Percentiles rank a stretch among this genome's conserved stretches.
phyloP scores from a whole-genome alignment of 805 yeast genomes.

The Lachancea kluyveri region DNA sequence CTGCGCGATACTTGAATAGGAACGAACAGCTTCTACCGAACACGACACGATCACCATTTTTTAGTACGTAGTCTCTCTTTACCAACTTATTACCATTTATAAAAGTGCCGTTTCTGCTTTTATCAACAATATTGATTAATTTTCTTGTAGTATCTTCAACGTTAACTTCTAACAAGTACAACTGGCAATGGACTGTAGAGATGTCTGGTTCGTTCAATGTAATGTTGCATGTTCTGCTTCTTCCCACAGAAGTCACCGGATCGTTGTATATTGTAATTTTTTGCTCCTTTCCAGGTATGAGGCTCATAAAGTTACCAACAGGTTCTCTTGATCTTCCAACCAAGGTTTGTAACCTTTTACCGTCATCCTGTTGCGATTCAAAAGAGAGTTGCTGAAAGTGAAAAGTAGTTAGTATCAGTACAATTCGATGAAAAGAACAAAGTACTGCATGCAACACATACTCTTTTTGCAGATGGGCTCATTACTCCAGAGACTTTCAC shows the following conservation, averaged over 20 bases:
- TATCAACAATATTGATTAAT: slow-evolving; percentile 46
- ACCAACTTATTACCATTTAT: slow-evolving; percentile 50
- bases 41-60: slow-evolving; percentile 57
- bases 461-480: too few species aligned
- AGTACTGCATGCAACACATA: too few species aligned
- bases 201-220: slow-evolving; percentile 50
- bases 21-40: slow-evolving; percentile 51
- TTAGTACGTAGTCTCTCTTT: slow-evolving; percentile 42
- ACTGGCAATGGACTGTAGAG: slow-evolving; percentile 58
- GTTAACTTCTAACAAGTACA: slow-evolving; percentile 37
- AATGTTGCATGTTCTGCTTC: slow-evolving; percentile 57
- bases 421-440: too few species aligned
- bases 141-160: slow-evolving; percentile 31
- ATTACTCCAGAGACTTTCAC: too few species aligned
- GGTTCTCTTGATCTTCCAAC: slow-evolving; percentile 3
- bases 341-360: slow-evolving; percentile 15
- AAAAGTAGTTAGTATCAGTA: too few species aligned
- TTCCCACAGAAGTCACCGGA: slow-evolving; percentile 38
- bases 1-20: slow-evolving; percentile 38
- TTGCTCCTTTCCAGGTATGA: slow-evolving; percentile 31
- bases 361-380: slow-evolving; percentile 8
- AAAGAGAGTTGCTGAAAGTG: slow-evolving; percentile 7
- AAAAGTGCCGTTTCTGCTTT: slow-evolving; percentile 57
- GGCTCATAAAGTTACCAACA: slow-evolving; percentile 22
- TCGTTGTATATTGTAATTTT: slow-evolving; percentile 29